These are phyloP conservation scores for Daldinia sp. DNA, from an alignment of 2,329 filamentous ascomycete genomes.

Conservation along the genomic window DNA sequence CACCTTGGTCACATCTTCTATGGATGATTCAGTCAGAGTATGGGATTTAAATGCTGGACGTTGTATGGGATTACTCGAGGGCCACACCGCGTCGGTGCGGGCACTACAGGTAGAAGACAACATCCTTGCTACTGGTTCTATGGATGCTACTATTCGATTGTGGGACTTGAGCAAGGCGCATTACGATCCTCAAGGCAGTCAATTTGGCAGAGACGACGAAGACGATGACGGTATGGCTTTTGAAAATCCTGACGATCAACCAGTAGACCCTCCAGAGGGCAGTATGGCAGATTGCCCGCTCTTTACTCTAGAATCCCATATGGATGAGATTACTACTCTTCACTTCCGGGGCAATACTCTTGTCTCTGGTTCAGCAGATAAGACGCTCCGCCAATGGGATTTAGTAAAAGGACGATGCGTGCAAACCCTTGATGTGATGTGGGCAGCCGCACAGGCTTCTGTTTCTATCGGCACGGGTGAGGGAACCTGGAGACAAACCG, in stretches of 20 bases:
- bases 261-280: constrained; percentile 74
- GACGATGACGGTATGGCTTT: constrained; percentile 76
- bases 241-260: constrained; percentile 72
- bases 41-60: constrained; percentile 96
- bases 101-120: constrained; percentile 95
- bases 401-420: constrained; percentile 96
- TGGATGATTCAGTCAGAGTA: constrained; percentile 93
- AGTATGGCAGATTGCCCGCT: constrained; percentile 90
- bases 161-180: constrained; percentile 94
- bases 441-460: constrained; percentile 92
- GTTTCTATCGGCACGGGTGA: constrained; percentile 70
- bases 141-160: constrained; percentile 91
- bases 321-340: constrained; percentile 92
- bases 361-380: constrained; percentile 95
- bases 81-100: constrained; percentile 92
- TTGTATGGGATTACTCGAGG: constrained; percentile 90
- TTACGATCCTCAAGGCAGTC: constrained; percentile 75
- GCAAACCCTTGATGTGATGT: constrained; percentile 96
- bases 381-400: constrained; percentile 98
- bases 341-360: constrained; percentile 90
- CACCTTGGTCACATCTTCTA: constrained; percentile 87
- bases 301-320: constrained; percentile 87
- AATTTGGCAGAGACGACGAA: constrained; percentile 65
- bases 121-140: constrained; percentile 90
- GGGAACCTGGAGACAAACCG: constrained; percentile 76